phyloP scores from a whole-genome alignment of 139 green algal species.

The Coelastrella sp. region DNA sequence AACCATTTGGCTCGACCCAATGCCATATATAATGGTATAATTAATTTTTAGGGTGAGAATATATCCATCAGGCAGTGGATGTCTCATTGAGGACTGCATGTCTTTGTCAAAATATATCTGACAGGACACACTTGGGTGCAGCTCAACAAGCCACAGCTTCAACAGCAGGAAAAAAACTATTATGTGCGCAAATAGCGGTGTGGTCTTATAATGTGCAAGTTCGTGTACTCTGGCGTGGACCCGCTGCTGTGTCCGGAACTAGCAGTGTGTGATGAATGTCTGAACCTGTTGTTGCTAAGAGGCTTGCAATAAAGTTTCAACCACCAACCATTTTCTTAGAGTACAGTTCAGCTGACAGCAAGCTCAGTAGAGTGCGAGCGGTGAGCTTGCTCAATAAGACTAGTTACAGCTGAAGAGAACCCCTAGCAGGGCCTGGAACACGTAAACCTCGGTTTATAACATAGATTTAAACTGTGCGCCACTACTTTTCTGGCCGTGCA shows the following conservation, averaged over 20 bases:
- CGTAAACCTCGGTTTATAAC: neutral
- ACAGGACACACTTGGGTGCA: too few species aligned
- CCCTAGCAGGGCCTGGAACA: neutral
- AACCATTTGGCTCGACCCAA: neutral
- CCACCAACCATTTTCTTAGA: conserved; percentile 12
- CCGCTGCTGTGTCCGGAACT: neutral
- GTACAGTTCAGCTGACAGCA: neutral
- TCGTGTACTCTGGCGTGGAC: too few species aligned
- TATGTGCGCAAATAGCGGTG: too few species aligned
- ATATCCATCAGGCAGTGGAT: too few species aligned
- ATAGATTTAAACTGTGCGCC: neutral
- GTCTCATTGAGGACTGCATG: too few species aligned
- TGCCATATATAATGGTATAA: too few species aligned
- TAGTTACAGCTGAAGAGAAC: neutral
- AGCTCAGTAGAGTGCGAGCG: neutral
- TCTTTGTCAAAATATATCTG: too few species aligned
- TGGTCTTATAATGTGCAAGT: too few species aligned
- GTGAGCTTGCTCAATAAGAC: neutral
- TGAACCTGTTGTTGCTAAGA: neutral
- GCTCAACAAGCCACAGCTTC: too few species aligned
- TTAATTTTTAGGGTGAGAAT: too few species aligned
- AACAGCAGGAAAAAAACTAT: too few species aligned
- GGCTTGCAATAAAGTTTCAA: neutral
- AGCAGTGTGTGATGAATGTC: neutral
- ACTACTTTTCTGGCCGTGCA: neutral